These are phyloP conservation scores for Ottelia alismoides DNA, from an alignment of 106 monocot genomes.

Conservation along the genomic window DNA sequence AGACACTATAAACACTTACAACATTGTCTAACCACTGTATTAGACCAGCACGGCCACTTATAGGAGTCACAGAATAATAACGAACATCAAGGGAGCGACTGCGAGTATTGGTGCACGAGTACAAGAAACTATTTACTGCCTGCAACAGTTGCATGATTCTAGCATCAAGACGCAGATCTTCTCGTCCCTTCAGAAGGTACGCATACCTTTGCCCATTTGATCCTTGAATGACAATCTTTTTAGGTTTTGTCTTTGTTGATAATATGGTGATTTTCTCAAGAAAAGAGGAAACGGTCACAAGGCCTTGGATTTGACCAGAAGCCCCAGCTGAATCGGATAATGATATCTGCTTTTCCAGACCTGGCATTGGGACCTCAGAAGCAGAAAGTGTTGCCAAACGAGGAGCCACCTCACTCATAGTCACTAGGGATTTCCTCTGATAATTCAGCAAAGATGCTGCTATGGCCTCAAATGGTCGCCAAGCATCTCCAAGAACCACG, in stretches of 20 bases:
- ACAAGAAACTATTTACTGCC: conserved; percentile 60
- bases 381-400: conserved; percentile 47
- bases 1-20: conserved; percentile 88
- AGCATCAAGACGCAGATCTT: conserved; percentile 98
- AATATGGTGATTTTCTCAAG: conserved; percentile 63
- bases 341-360: conserved; percentile 65
- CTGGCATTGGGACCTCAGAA: conserved; percentile 97
- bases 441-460: conserved; percentile 67
- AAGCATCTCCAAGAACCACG: conserved; percentile 53
- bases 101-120: conserved; percentile 33
- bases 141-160: conserved; percentile 93
- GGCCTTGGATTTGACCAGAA: conserved; percentile 20
- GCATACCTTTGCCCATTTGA: conserved; percentile 86
- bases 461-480: conserved; percentile 76
- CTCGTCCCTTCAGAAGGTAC: conserved; percentile 96
- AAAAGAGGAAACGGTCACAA: conserved; percentile 82
- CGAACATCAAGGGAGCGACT: conserved; percentile 49
- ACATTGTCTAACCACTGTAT: conserved; percentile 99
- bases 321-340: conserved; percentile 11
- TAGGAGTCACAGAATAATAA: conserved; percentile 95
- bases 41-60: conserved; percentile 88
- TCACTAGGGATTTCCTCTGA: conserved; percentile 55
- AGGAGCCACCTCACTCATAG: conserved; percentile 78
- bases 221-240: conserved; percentile 77
- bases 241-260: conserved; percentile 95